A percentile compares a stretch with the other conserved stretches of the same genome.
Evolutionary conservation across 768 basidiomycete genomes (phyloP).

Genomic region (Suillus decipiens): DNA sequence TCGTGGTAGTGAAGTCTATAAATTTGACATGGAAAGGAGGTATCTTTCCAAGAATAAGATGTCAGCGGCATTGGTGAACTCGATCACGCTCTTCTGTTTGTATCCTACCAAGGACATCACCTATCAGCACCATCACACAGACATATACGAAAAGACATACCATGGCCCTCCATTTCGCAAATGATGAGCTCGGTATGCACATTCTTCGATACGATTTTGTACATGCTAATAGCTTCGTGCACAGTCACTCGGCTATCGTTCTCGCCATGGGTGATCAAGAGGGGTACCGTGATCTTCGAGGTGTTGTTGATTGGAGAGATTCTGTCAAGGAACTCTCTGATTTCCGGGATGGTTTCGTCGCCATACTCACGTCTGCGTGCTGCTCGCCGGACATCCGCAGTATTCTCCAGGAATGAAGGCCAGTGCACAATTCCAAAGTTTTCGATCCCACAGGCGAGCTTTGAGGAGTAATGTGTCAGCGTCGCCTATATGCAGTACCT

Average conservation of each 20-base stretch:
- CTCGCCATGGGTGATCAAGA: conserved; percentile 45
- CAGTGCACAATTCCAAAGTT: conserved; percentile 44
- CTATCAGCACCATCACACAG: conserved; percentile 9
- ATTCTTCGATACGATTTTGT: conserved; percentile 31
- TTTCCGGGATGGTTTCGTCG: conserved; percentile 39
- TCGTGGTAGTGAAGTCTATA: conserved; percentile 3
- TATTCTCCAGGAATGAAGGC: conserved; percentile 44
- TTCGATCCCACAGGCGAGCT: conserved; percentile 42
- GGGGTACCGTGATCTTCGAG: conserved; percentile 36
- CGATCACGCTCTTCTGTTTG: conserved; percentile 45
- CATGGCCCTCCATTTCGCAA: conserved; percentile 45
- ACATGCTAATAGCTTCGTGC: conserved; percentile 42
- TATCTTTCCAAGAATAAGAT: conserved; percentile 40
- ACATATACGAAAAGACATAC: conserved; percentile 24
- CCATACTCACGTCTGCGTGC: conserved; percentile 42
- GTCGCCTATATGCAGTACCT: conserved; percentile 32
- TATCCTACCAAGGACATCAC: conserved; percentile 32
- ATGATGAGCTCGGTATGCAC: conserved; percentile 39
- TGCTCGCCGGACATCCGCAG: conserved; percentile 37
- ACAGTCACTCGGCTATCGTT: conserved; percentile 42
- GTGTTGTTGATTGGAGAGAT: conserved; percentile 43
- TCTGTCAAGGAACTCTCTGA: conserved; percentile 39
- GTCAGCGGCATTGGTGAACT: conserved; percentile 42
- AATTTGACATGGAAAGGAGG: conserved; percentile 24
- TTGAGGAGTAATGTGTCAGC: conserved; percentile 42